These are phyloP conservation scores for Pseudocercospora eumusae DNA, from an alignment of 2,329 filamentous ascomycete species.

Conservation along the genomic window DNA sequence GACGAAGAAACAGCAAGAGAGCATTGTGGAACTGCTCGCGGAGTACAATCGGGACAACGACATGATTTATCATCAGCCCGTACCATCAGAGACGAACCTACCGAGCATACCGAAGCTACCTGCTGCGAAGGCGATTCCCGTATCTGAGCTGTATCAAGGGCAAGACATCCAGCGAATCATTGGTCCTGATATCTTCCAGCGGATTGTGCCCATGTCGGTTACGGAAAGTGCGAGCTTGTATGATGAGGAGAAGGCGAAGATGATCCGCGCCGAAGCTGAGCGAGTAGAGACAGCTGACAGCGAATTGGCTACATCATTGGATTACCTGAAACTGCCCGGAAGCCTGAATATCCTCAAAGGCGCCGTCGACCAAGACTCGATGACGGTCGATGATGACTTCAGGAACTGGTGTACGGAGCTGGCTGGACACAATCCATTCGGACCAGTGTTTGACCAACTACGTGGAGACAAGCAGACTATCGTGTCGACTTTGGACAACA, in stretches of 20 bases:
- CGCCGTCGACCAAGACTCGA: conserved; percentile 81
- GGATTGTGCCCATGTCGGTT: conserved; percentile 92
- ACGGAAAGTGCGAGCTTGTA: conserved; percentile 97
- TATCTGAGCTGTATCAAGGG: conserved; percentile 93
- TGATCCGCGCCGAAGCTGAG: conserved; percentile 90
- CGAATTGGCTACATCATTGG: conserved; percentile 92
- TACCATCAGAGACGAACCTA: conserved; percentile 82
- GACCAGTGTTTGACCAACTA: conserved; percentile 74
- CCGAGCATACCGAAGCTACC: conserved; percentile 84
- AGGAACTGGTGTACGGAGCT: conserved; percentile 92
- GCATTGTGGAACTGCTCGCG: conserved; percentile 76
- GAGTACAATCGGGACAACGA: conserved; percentile 90
- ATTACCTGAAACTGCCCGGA: conserved; percentile 82
- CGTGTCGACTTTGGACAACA: conserved; percentile 70
- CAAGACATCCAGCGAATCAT: conserved; percentile 98
- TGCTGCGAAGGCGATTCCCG: conserved; percentile 93
- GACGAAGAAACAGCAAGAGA: conserved; percentile 76
- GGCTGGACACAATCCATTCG: conserved; percentile 78
- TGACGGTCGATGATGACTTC: conserved; percentile 87
- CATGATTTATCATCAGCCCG: conserved; percentile 93
- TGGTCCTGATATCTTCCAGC: conserved; percentile 93
- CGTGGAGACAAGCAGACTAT: conserved; percentile 76
- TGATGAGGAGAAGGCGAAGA: conserved; percentile 96
- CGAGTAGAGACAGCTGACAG: conserved; percentile 88
- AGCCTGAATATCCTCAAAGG: conserved; percentile 87